phyloP scores from a whole-genome alignment of 2,329 filamentous ascomycete genomes.

The Fusarium citri region DNA sequence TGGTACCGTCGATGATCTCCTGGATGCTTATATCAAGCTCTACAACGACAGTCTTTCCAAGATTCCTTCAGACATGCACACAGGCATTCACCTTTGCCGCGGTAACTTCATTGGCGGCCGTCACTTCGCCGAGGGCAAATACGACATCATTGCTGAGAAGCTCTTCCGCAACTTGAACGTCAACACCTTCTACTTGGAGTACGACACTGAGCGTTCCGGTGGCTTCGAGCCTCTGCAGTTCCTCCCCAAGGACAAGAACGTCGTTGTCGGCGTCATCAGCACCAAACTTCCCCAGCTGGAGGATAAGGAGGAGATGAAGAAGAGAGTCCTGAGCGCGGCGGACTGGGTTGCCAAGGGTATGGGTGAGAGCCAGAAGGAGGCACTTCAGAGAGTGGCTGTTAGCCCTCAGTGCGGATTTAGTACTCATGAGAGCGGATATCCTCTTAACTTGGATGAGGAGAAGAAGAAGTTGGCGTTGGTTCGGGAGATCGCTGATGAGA shows the following conservation, averaged over 20 bases:
- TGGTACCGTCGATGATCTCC: conserved; percentile 74
- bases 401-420: conserved; percentile 81
- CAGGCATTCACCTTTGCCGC: conserved; percentile 80
- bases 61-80: conserved; percentile 76
- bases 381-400: conserved; percentile 74
- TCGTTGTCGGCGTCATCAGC: conserved; percentile 73
- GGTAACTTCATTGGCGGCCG: conserved; percentile 75
- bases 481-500: conserved; percentile 76
- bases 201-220: conserved; percentile 73
- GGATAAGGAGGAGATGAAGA: conserved; percentile 72
- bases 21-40: conserved; percentile 80
- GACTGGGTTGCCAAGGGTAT: conserved; percentile 77
- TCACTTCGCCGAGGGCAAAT: conserved; percentile 74
- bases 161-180: conserved; percentile 72
- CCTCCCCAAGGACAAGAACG: conserved; percentile 70
- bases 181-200: conserved; percentile 77
- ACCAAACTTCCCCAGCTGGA: conserved; percentile 72
- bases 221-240: conserved; percentile 73
- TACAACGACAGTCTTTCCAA: conserved; percentile 78
- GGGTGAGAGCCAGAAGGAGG: conserved; percentile 72
- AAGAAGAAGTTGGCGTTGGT: conserved; percentile 78
- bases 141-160: conserved; percentile 75
- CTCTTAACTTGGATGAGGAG: conserved; percentile 76
- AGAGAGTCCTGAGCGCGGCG: conserved; percentile 69
- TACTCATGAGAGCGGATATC: conserved; percentile 79